Evolutionary conservation across 2,329 filamentous ascomycete species (phyloP).

Genomic region (Colletotrichum gloeosporioides): DNA sequence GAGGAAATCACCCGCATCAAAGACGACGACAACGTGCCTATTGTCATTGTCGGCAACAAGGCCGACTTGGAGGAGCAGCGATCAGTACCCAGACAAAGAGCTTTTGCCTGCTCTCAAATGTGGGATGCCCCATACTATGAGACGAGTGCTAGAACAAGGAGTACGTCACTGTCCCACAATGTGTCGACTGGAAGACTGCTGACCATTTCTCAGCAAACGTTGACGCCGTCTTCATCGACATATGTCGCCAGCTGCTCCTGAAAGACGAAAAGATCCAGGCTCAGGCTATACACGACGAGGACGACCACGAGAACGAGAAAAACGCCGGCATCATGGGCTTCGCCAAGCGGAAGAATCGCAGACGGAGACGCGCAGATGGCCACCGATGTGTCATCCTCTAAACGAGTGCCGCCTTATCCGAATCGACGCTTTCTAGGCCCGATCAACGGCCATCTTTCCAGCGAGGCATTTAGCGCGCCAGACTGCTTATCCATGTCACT

Average conservation of each 20-base stretch:
- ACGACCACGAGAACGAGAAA: constrained; percentile 49
- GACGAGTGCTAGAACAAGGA: constrained; percentile 80
- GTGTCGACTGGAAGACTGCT: constrained; percentile 20
- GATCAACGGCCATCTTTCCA: background rate
- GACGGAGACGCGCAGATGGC: constrained; percentile 29
- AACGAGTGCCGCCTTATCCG: background rate
- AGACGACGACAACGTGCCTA: constrained; percentile 82
- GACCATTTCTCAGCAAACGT: constrained; percentile 69
- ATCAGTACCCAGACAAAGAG: constrained; percentile 76
- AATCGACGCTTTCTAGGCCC: background rate
- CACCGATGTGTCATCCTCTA: constrained; percentile 28
- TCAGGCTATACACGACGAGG: constrained; percentile 41
- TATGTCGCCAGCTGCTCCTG: constrained; percentile 82
- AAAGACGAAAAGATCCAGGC: constrained; percentile 64
- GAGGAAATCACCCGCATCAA: constrained; percentile 94
- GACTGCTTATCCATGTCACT: background rate
- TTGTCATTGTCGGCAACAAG: constrained; percentile 93
- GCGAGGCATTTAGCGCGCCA: background rate
- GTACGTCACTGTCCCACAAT: constrained; percentile 41
- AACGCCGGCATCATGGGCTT: constrained; percentile 40
- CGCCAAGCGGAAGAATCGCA: constrained; percentile 34
- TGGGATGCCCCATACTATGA: constrained; percentile 95
- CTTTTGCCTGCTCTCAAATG: constrained; percentile 83
- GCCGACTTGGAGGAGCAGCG: constrained; percentile 88
- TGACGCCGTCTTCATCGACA: constrained; percentile 86